These are phyloP conservation scores for Fagopyrum homotropicum DNA, from an alignment of 148 eudicot species.

Conservation along the genomic window DNA sequence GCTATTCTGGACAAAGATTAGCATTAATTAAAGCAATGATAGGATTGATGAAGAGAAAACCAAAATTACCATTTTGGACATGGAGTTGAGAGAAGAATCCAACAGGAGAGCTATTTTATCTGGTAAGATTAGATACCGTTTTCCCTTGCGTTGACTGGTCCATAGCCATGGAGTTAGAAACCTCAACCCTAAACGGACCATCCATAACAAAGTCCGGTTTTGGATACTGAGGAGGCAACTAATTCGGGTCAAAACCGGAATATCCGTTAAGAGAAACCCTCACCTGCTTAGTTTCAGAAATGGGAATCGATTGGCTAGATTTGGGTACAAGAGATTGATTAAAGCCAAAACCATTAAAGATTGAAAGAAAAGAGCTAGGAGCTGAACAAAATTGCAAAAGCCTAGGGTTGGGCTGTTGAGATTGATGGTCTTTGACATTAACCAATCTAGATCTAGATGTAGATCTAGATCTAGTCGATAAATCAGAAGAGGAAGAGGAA, in stretches of 20 bases:
- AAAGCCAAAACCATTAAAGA: constrained; percentile 12
- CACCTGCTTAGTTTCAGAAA: neutral
- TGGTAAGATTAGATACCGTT: constrained; percentile 18
- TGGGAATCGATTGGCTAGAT: neutral
- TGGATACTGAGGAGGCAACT: constrained; percentile 51
- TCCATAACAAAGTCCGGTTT: constrained; percentile 17
- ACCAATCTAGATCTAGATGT: too few species aligned
- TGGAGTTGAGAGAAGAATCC: constrained; percentile 55
- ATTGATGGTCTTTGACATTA: neutral
- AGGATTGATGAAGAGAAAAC: neutral
- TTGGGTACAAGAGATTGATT: neutral
- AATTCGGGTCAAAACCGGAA: constrained; percentile 12
- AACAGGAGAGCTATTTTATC: constrained; percentile 76
- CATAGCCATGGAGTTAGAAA: constrained; percentile 20
- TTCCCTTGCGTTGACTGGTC: constrained; percentile 15
- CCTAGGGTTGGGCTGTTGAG: constrained; percentile 34
- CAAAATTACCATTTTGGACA: constrained; percentile 49
- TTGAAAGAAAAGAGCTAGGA: constrained; percentile 52
- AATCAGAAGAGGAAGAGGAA: too few species aligned
- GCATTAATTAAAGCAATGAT: neutral
- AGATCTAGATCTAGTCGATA: too few species aligned
- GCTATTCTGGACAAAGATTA: neutral
- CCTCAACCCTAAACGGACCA: neutral
- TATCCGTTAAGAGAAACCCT: neutral
- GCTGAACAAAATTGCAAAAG: constrained; percentile 62